phyloP scores from a whole-genome alignment of 441 rosid genomes.

The Brassica hybrid region DNA sequence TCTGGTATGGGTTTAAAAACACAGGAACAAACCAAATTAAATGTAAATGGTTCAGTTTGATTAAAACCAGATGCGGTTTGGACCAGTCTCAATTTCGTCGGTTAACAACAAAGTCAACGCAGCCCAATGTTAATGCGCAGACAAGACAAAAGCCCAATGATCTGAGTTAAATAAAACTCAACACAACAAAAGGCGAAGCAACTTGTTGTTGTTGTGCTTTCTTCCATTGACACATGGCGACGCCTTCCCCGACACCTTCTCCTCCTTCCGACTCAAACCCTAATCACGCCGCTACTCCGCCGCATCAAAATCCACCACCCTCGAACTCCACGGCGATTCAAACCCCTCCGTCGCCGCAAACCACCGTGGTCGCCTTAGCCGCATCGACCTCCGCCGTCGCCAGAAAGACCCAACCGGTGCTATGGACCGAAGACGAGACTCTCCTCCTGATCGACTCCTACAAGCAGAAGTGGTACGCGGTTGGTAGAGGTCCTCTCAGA shows the following conservation, averaged over 20 bases:
- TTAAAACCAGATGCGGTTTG: too few species aligned
- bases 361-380: slow-evolving; percentile 33
- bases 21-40: too few species aligned
- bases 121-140: background rate
- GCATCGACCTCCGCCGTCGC: slow-evolving; percentile 33
- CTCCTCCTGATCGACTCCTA: slow-evolving; percentile 56
- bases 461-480: slow-evolving; percentile 58
- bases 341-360: background rate
- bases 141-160: slow-evolving; percentile 26
- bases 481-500: slow-evolving; percentile 56
- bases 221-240: slow-evolving; percentile 33
- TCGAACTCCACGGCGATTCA: background rate
- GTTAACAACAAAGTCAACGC: too few species aligned
- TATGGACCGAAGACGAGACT: slow-evolving; percentile 66
- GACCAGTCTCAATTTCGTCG: too few species aligned
- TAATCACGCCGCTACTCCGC: slow-evolving; percentile 34
- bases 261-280: slow-evolving; percentile 39
- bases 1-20: too few species aligned
- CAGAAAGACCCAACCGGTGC: slow-evolving; percentile 52
- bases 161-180: slow-evolving; percentile 13
- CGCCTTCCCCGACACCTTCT: slow-evolving; percentile 46
- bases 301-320: slow-evolving; percentile 7
- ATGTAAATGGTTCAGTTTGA: too few species aligned
- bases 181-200: slow-evolving; percentile 6
- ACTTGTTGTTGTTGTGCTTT: slow-evolving; percentile 11